Percentiles rank a stretch among this genome's conserved stretches.
Conservation (phyloP, 2,329 filamentous ascomycete species). For the Colletotrichum shisoi region DNA sequence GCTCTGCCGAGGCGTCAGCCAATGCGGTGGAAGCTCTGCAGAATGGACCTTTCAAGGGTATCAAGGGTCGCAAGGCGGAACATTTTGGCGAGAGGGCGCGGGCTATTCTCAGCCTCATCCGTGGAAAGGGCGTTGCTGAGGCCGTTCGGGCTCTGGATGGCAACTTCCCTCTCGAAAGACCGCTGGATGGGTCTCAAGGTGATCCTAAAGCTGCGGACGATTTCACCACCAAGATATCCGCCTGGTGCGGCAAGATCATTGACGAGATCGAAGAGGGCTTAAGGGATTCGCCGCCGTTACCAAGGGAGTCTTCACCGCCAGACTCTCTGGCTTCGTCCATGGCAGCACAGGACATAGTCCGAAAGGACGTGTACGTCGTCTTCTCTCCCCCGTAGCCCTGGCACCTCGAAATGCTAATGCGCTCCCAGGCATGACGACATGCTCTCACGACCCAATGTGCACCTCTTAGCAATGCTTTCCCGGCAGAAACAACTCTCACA, state of each 20-base stretch:
- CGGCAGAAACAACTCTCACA: background rate
- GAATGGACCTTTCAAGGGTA: slow-evolving; percentile 18
- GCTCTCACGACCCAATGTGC: slow-evolving; percentile 20
- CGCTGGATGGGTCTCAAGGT: background rate
- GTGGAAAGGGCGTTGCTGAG: slow-evolving; percentile 23
- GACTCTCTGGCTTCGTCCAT: slow-evolving; percentile 25
- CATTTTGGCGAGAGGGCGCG: slow-evolving; percentile 8
- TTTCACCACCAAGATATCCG: background rate
- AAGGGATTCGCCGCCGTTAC: background rate
- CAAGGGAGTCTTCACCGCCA: slow-evolving; percentile 17
- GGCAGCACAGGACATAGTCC: slow-evolving; percentile 10
- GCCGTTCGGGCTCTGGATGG: slow-evolving; percentile 18
- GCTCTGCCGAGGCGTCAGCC: slow-evolving; percentile 8
- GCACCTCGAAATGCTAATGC: slow-evolving; percentile 3
- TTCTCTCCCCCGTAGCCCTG: background rate
- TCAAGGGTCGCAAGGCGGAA: slow-evolving; percentile 6
- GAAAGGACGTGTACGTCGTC: slow-evolving; percentile 21
- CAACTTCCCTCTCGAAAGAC: slow-evolving; percentile 15
- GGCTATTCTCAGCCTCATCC: slow-evolving; percentile 10
- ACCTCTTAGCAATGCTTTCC: slow-evolving; percentile 21
- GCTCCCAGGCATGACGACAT: slow-evolving; percentile 21
- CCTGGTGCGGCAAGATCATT: slow-evolving; percentile 25
- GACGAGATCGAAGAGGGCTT: slow-evolving; percentile 11
- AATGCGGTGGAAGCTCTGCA: slow-evolving; percentile 22
- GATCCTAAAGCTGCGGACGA: background rate